Percentiles rank a stretch among this genome's conserved stretches.
These are phyloP conservation scores for Lachancea sp. DNA, from an alignment of 805 yeast species.

Conservation along the genomic window DNA sequence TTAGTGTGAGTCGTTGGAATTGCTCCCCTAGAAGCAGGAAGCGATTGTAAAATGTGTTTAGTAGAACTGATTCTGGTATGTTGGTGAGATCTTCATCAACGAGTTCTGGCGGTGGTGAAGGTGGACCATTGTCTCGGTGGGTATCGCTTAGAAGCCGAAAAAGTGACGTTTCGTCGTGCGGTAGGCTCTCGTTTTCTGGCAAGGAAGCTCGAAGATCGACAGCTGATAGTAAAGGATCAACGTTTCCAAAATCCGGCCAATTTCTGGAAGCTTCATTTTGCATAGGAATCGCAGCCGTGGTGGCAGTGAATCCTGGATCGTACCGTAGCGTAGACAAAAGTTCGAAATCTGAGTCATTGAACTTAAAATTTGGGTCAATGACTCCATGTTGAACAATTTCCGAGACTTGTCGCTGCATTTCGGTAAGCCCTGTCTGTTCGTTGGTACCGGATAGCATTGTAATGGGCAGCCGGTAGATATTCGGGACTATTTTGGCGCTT, in stretches of 20 bases:
- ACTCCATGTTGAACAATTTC: constrained; percentile 17
- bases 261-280: not conserved
- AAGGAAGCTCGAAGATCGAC: not conserved
- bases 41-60: constrained; percentile 19
- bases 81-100: not conserved
- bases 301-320: constrained; percentile 48
- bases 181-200: not conserved
- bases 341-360: constrained; percentile 38
- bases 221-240: constrained; percentile 3
- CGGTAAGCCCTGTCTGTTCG: constrained; percentile 11
- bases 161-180: not conserved
- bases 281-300: not conserved
- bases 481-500: too few relatives aligned
- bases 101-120: constrained; percentile 20
- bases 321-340: constrained; percentile 68
- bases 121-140: not conserved
- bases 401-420: constrained; percentile 13
- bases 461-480: too few relatives aligned
- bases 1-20: constrained; percentile 48
- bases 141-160: not conserved
- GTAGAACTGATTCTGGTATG: constrained; percentile 8
- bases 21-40: constrained; percentile 67
- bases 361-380: constrained; percentile 15
- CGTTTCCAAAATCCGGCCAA: not conserved
- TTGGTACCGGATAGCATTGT: not conserved